Conservation (phyloP, 306 rosid species). For the Medicago truncatula region MtrunA17r5.0-ANR NC_053045.1:57384001-57384500, state of each 20-base stretch:
- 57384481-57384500: background rate
- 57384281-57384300: too few species aligned
- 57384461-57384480: constrained; percentile 20
- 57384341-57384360: constrained; percentile 47
- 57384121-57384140: constrained; percentile 9
- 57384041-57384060: background rate
- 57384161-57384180: constrained; percentile 46
- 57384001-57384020: background rate
- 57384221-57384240: constrained; percentile 14
- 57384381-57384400: constrained; percentile 50
- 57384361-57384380: constrained; percentile 42
- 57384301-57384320: background rate
- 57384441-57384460: background rate
- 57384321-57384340: background rate
- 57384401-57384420: constrained; percentile 42
- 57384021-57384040: constrained; percentile 7
- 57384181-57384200: constrained; percentile 40
- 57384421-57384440: constrained; percentile 49
- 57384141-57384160: constrained; percentile 47
- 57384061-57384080: background rate
- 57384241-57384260: background rate
- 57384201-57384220: constrained; percentile 41
- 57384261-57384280: background rate
- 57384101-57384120: constrained; percentile 32
- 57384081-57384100: constrained; percentile 2